Evolutionary conservation across 352 stramenopile species (phyloP), one percentile per base, ranked within the genome.

Genomic region (Saprolegnia parasitica): DNA sequence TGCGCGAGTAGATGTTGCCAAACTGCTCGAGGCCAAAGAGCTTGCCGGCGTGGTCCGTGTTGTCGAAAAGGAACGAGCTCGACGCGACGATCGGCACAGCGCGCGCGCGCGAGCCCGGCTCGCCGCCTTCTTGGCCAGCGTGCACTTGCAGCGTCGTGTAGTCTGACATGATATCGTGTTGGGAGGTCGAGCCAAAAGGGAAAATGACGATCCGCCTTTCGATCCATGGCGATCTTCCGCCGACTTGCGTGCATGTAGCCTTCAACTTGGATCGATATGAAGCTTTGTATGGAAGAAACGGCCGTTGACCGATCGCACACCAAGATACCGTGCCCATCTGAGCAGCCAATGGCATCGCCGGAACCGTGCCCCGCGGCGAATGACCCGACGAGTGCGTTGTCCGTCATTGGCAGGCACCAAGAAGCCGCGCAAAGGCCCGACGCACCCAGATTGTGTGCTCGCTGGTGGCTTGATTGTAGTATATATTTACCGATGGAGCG

Each of bases 1-100:
- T 86, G 61, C 95, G 89, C 75, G 89, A 96, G 81, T 98, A 98
- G 60, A 98, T 97, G 75, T 98, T 98, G 60, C 96, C 96, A 86
- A 98, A 74, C 81, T 98, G 82, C 78, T 97, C 71, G 37, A 96
- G 72, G 24, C 71, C 76, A 72, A 96, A 96, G 37, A 96, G 75
- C 54, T 83, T 78, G 24, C 58, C 71, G 65, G 76, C 73, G 56
- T 96, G 87, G 32, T 80, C 73, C 21, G 81, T 80, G 76, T 86
- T 84, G 65, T 87, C 75, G 47, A 94, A 87, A 49, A 95, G 81
- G 66, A 98, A 98, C 35, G 93, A 98, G 67, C 86, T 97, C 71
- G 83, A 85, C 55, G 97, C 83, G 58, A 90, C 96, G 72, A 98
- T 97, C 57, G 95, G 93, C 64, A 93, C 84, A 4, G 87, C 85